A percentile compares a stretch with the other conserved stretches of the same genome.
These are phyloP conservation scores for Backusella sp. DNA, from an alignment of 192 early-diverging fungal species.

Conservation along the genomic window DNA sequence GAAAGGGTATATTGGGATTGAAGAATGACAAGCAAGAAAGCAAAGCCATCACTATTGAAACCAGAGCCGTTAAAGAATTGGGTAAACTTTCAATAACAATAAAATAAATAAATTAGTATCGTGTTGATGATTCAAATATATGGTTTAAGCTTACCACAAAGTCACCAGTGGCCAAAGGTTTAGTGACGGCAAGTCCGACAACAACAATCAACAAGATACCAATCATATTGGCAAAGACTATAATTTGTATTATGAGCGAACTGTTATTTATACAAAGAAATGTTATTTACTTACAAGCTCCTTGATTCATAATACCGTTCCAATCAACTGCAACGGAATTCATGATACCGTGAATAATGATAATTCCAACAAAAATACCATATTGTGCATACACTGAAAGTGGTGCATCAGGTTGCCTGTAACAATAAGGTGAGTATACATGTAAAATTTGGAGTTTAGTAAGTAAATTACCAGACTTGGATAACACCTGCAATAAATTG, in stretches of 20 bases:
- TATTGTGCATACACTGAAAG: slow-evolving; percentile 44
- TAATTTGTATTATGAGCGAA: neutral
- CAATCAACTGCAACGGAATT: slow-evolving; percentile 47
- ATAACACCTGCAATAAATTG: slow-evolving; percentile 49
- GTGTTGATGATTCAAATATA: neutral
- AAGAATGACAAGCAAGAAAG: slow-evolving; percentile 50
- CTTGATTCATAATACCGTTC: slow-evolving; percentile 48
- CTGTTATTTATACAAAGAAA: neutral
- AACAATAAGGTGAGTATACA: neutral
- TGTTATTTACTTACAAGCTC: slow-evolving; percentile 37
- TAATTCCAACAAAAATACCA: slow-evolving; percentile 50
- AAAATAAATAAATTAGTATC: neutral
- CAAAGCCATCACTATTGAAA: slow-evolving; percentile 45
- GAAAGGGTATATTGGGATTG: slow-evolving; percentile 57
- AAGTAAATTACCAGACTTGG: slow-evolving; percentile 21
- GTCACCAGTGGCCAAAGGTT: slow-evolving; percentile 20
- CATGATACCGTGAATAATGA: slow-evolving; percentile 51
- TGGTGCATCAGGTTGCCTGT: slow-evolving; percentile 31
- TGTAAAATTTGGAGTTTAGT: neutral
- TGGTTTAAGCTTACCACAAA: slow-evolving; percentile 8
- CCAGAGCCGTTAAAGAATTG: slow-evolving; percentile 47
- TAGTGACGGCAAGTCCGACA: slow-evolving; percentile 27
- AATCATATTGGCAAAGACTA: slow-evolving; percentile 37
- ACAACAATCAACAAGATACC: slow-evolving; percentile 36
- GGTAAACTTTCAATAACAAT: slow-evolving; percentile 1